phyloP scores from a whole-genome alignment of 805 yeast genomes.

The Saccharomycodes ludwigii region DNA sequence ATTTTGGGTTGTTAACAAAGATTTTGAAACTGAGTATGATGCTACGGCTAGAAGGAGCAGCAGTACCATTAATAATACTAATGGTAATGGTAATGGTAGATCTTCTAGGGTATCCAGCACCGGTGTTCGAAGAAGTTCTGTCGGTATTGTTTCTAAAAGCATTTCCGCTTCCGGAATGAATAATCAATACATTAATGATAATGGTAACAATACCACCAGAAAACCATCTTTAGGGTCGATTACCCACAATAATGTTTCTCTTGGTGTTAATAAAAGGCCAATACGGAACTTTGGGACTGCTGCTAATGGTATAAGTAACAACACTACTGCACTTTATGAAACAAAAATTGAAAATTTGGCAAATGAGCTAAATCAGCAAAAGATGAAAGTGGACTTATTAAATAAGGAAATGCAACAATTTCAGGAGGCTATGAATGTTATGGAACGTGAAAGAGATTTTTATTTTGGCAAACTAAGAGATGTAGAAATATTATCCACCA shows the following conservation, averaged over 20 bases:
- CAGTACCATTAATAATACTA: too few relatives aligned
- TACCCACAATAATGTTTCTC: neutral
- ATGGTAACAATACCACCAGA: neutral
- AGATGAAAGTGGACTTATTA: constrained; percentile 1
- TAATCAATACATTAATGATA: too few relatives aligned
- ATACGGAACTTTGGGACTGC: too few relatives aligned
- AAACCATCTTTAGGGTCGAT: neutral
- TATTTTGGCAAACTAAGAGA: constrained; percentile 83
- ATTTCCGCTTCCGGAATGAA: too few relatives aligned
- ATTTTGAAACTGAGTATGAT: constrained; percentile 61
- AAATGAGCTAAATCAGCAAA: too few relatives aligned
- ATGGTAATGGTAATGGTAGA: neutral
- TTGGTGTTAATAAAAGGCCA: too few relatives aligned
- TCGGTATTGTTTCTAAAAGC: too few relatives aligned
- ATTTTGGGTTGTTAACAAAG: constrained; percentile 68
- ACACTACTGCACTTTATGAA: neutral
- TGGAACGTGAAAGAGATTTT: constrained; percentile 78
- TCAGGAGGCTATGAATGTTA: constrained; percentile 45
- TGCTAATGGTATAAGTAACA: neutral
- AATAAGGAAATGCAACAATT: constrained; percentile 42
- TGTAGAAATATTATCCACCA: constrained; percentile 69
- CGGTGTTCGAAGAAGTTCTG: constrained; percentile 6
- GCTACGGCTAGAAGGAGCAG: constrained; percentile 44
- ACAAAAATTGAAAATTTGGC: neutral
- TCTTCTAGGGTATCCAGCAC: neutral